Conservation (phyloP, 192 early-diverging fungal species). For the Paraglomus occultum region DNA sequence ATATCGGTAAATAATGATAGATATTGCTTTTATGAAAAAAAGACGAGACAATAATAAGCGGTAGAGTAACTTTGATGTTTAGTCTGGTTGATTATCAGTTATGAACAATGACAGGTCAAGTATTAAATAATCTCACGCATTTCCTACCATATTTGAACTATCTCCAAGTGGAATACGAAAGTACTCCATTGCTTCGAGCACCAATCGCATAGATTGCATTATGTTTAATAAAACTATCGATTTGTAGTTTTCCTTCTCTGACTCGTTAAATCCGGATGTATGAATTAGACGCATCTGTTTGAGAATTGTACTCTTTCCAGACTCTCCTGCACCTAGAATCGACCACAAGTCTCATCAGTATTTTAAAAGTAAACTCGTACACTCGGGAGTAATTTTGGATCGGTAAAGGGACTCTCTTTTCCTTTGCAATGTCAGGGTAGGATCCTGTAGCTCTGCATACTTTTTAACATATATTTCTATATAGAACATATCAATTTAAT, state of each 20-base stretch:
- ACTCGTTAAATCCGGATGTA: conserved; percentile 46
- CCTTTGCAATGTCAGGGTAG: neutral
- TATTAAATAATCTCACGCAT: neutral
- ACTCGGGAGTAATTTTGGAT: neutral
- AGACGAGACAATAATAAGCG: neutral
- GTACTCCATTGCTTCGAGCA: conserved; percentile 47
- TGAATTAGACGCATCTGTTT: conserved; percentile 61
- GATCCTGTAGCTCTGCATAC: neutral
- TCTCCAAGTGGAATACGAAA: conserved; percentile 19
- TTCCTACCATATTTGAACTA: conserved; percentile 31
- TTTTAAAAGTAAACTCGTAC: neutral
- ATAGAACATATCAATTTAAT: neutral
- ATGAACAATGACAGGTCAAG: too few relatives aligned
- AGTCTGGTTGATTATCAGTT: neutral
- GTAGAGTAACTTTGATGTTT: neutral
- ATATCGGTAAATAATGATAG: conserved; percentile 34
- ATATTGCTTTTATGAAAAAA: conserved; percentile 29
- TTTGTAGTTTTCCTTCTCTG: conserved; percentile 47
- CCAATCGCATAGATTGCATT: conserved; percentile 47
- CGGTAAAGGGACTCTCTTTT: neutral
- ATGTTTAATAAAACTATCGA: conserved; percentile 50
- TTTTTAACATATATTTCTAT: neutral
- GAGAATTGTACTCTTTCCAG: conserved; percentile 56
- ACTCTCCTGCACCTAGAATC: conserved; percentile 53
- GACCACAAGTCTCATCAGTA: neutral